Evolutionary conservation across 116 monocot species (phyloP), one percentile per base, ranked within the genome.

Genomic region (Phalaenopsis hybrid): DNA sequence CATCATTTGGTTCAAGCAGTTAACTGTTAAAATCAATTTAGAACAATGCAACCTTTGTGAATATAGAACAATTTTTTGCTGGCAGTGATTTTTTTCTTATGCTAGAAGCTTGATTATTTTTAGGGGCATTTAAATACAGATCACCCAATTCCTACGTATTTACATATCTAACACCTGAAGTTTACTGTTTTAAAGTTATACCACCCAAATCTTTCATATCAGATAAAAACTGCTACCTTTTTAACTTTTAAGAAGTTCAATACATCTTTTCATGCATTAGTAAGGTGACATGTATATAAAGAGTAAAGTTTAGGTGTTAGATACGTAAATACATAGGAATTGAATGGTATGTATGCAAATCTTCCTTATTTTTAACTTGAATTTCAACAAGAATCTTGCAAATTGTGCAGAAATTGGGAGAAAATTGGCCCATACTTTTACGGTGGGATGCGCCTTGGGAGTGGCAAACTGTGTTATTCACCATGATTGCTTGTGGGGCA

Each of bases 381-480:
- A 75, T 11, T 21, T 48, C n/a, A 37, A 75, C 44, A 45, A 11
- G 16, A 48, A 44, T 57, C 23, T 79, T 79, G 31, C 21, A 45
- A 59, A 75, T 21, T 57, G 11, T 78, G 50, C 79, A 96, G 96
- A 85, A 43, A 57, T 85, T 76, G 6, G 58, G 75, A 12, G 73
- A 13, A 50, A 83, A 85, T 43, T 94, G 89, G 89, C 85, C 96
- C 21, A 87, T 96, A 48, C 83, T 96, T 73, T 69, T 81, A 79
- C 83, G 90, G 13, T 96, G 96, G 96, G 88, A 92, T 78, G 92
- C 91, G 31, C 94, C 94, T 33, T 96, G 96, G 96, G 49, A 83
- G 69, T 94, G 96, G 96, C 96, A 88, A 85, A 96, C 96, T 37
- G 78, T 92, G 82, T 28, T 84, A 9, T 95, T 98, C 33, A 90